These are phyloP conservation scores for Apostasia ramifera DNA, from an alignment of 106 monocot species.

Conservation along the genomic window DNA sequence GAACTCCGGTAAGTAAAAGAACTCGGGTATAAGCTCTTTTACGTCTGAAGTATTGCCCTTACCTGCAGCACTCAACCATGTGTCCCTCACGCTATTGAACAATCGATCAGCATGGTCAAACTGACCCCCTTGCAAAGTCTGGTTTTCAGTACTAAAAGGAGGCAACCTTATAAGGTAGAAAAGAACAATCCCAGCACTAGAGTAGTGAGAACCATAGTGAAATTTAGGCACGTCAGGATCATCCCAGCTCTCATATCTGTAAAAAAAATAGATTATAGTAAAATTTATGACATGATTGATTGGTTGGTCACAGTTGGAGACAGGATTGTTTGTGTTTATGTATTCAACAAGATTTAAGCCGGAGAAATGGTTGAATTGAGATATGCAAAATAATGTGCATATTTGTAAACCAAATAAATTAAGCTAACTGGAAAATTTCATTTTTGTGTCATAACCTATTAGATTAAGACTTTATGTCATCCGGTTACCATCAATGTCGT, in stretches of 20 bases:
- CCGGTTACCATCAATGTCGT: too few relatives aligned
- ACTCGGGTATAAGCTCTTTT: constrained; percentile 95
- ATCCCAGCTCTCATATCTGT: constrained; percentile 98
- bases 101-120: constrained; percentile 98
- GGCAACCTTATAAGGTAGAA: constrained; percentile 94
- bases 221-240: constrained; percentile 98
- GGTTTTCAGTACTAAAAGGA: constrained; percentile 86
- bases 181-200: constrained; percentile 96
- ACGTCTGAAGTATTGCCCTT: constrained; percentile 98
- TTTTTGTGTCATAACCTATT: too few relatives aligned
- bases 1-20: constrained; percentile 98
- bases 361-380: too few relatives aligned
- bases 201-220: constrained; percentile 99
- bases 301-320: too few relatives aligned
- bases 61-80: constrained; percentile 93
- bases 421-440: too few relatives aligned
- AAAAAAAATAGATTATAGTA: neutral
- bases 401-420: too few relatives aligned
- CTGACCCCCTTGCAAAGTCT: constrained; percentile 92
- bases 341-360: too few relatives aligned
- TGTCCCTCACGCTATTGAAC: constrained; percentile 86
- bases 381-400: too few relatives aligned
- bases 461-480: too few relatives aligned
- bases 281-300: too few relatives aligned
- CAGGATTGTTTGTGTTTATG: too few relatives aligned